Evolutionary conservation across 805 yeast species (phyloP), one percentile per base, ranked within the genome.

Genomic region (Debaryomyces castellii): DNA sequence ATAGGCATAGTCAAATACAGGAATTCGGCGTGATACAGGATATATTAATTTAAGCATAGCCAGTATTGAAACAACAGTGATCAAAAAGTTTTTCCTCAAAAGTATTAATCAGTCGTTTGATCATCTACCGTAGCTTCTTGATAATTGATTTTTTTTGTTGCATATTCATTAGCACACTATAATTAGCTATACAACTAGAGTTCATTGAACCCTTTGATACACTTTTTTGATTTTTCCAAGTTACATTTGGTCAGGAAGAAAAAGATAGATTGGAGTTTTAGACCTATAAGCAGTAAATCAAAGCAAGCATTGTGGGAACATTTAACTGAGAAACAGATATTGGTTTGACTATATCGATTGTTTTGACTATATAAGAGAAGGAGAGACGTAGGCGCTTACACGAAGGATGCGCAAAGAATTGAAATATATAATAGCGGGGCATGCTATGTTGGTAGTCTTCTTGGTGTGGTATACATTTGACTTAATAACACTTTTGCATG

Each of bases 401-500:
- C 34, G 9, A 2, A 47, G 9, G 17, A 82, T 86, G 87, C 84
- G 80, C 62, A 81, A 75, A 60, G 94, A 87, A 60, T 63, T 85
- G 37, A 80, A 80, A 52, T 76, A 77, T 52, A 73, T 87, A 39
- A 59, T 86, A 39, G 73, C 77, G 63, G 81, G 79, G 17, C 91
- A 87, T 56, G 56, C 79, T 11, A 61, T 75, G n/a, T 55, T 85
- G 22, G 66, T 84, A 10, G 43, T 77, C 4, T 78, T 78, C 50
- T 65, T 85, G 23, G 64, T 78, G n/a, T 87, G 82, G 60, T 75
- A 78, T 53, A 78, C 85, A 3, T 82, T 81, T 54, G 96, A 89
- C 63, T 72, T 89, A 47, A 78, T 89, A 46, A 78, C 91, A 5
- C 65, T 89, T 47, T 69, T 86, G n/a, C 74, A 85, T 54, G 95